phyloP scores from a whole-genome alignment of 768 basidiomycete species.

The Lactarius hengduanensis region DNA sequence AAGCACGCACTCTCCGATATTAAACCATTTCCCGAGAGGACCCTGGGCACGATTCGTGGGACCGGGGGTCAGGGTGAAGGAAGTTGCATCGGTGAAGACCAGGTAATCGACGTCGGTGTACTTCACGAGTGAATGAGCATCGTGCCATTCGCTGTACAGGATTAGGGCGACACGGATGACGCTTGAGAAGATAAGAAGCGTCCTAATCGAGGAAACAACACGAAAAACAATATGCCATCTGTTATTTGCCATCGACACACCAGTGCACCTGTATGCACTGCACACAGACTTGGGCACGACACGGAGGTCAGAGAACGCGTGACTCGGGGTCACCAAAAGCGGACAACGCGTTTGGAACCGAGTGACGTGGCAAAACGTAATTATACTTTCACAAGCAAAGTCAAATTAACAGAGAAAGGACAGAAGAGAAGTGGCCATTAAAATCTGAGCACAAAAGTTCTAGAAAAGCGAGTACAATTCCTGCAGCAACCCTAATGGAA shows the following conservation, averaged over 20 bases:
- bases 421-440: conserved; percentile 16
- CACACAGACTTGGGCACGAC: background rate
- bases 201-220: conserved; percentile 43
- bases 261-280: background rate
- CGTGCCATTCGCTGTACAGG: conserved; percentile 88
- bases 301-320: background rate
- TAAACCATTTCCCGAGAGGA: conserved; percentile 44
- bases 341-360: conserved; percentile 12
- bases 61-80: conserved; percentile 54
- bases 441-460: conserved; percentile 21
- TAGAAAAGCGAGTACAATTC: conserved; percentile 10
- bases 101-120: conserved; percentile 99
- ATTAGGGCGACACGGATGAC: conserved; percentile 70
- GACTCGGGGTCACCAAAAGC: background rate
- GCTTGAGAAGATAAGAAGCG: conserved; percentile 52
- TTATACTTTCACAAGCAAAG: conserved; percentile 1
- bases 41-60: conserved; percentile 60
- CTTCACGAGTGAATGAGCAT: conserved; percentile 76
- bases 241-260: background rate
- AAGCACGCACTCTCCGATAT: conserved; percentile 72
- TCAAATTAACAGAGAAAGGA: background rate
- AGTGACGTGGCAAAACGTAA: conserved; percentile 27
- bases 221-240: background rate
- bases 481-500: background rate
- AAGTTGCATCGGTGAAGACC: conserved; percentile 91